These are phyloP conservation scores for Dipteronia sinensis DNA, from an alignment of 345 rosid genomes.

Conservation along the genomic window DNA sequence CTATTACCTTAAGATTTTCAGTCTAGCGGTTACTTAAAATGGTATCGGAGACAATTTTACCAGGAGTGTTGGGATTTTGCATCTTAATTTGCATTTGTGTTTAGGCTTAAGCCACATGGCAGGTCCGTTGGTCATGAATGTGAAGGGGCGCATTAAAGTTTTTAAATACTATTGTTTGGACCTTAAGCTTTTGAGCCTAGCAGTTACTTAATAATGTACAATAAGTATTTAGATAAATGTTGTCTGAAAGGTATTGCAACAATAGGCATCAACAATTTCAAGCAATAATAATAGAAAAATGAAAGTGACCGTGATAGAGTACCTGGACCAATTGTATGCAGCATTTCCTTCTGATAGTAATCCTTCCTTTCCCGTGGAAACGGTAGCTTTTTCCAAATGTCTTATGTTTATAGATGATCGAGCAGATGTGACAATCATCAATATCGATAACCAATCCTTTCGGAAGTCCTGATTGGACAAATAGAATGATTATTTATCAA, in stretches of 20 bases:
- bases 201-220: neutral
- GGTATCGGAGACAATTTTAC: neutral
- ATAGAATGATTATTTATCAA: slow-evolving; percentile 17
- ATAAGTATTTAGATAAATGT: neutral
- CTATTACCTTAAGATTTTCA: no score
- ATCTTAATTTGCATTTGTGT: neutral
- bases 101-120: neutral
- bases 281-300: slow-evolving; percentile 6
- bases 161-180: neutral
- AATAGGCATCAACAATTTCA: neutral
- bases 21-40: no score
- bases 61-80: neutral
- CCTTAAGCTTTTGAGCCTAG: neutral
- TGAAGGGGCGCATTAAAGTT: neutral
- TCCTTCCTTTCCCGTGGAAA: slow-evolving; percentile 99
- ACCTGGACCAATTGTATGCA: slow-evolving; percentile 99
- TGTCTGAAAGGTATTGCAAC: neutral
- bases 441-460: slow-evolving; percentile 90
- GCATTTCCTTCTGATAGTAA: slow-evolving; percentile 98
- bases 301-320: slow-evolving; percentile 22
- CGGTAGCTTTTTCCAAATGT: slow-evolving; percentile 97
- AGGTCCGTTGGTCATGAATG: neutral
- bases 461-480: slow-evolving; percentile 81
- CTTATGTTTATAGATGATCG: slow-evolving; percentile 94
- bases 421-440: slow-evolving; percentile 97